phyloP scores from a whole-genome alignment of 768 basidiomycete species.

The Postia placenta region DNA sequence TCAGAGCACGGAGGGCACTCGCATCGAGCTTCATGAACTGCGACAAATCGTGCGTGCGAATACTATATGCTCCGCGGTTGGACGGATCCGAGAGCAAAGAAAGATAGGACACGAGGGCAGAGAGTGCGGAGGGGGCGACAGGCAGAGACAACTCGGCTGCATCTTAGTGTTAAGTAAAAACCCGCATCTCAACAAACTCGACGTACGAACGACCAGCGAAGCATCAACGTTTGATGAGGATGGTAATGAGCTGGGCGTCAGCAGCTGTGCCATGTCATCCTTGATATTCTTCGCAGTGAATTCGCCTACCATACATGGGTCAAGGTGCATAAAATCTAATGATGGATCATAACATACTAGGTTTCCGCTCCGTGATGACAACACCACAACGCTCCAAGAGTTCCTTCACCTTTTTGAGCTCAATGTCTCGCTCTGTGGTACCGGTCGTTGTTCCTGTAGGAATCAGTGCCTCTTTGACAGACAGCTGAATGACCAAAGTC shows the following conservation, averaged over 20 bases:
- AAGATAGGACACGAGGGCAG: constrained; percentile 81
- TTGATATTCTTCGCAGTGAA: constrained; percentile 76
- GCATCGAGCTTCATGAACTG: constrained; percentile 97
- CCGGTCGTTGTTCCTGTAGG: constrained; percentile 67
- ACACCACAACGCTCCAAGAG: constrained; percentile 89
- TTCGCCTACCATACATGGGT: constrained; percentile 49
- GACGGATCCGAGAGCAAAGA: constrained; percentile 69
- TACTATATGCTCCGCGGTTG: constrained; percentile 74
- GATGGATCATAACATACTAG: constrained; percentile 44
- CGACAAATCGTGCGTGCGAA: constrained; percentile 84
- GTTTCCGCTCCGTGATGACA: constrained; percentile 85
- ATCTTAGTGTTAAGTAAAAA: constrained; percentile 1
- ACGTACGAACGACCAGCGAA: constrained; percentile 49
- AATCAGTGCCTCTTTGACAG: constrained; percentile 93
- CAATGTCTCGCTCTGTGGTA: constrained; percentile 76
- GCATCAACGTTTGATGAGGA: constrained; percentile 42
- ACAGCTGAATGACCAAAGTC: constrained; percentile 94
- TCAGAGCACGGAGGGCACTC: constrained; percentile 86
- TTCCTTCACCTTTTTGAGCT: constrained; percentile 79
- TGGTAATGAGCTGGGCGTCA: constrained; percentile 39
- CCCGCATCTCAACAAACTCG: background rate
- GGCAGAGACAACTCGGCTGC: constrained; percentile 74
- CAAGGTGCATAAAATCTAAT: background rate
- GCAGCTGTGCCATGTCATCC: constrained; percentile 70
- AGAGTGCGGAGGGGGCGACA: constrained; percentile 71